Evolutionary conservation across 495 filamentous ascomycete species (phyloP).

Genomic region (Annulohypoxylon maeteangense): DNA sequence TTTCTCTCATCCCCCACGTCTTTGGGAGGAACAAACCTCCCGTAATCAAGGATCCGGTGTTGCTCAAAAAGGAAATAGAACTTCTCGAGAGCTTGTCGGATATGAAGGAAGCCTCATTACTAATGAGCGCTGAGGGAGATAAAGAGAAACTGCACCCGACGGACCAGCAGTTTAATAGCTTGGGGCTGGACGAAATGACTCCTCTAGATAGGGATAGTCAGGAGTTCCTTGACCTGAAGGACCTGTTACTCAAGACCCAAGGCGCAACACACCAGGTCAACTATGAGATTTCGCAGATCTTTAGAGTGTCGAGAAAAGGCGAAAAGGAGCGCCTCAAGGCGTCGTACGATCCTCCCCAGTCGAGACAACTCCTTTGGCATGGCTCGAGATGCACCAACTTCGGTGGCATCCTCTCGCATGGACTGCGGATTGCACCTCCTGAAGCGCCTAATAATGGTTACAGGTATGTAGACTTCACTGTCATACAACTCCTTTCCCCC

Average conservation of each 20-base stretch:
- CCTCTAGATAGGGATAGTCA: conserved; percentile 64
- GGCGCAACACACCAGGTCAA: conserved; percentile 68
- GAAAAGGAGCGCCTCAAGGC: conserved; percentile 74
- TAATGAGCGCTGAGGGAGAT: conserved; percentile 71
- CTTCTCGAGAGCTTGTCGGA: conserved; percentile 80
- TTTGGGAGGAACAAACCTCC: conserved; percentile 81
- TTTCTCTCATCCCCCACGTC: conserved; percentile 81
- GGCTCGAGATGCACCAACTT: conserved; percentile 83
- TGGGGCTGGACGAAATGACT: conserved; percentile 81
- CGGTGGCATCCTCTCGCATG: conserved; percentile 83
- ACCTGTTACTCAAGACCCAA: conserved; percentile 73
- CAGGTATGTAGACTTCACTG: conserved; percentile 52
- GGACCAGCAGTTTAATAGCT: conserved; percentile 74
- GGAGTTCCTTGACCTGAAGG: conserved; percentile 72
- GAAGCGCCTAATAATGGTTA: conserved; percentile 83
- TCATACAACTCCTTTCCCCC: background rate
- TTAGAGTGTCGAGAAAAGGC: conserved; percentile 81
- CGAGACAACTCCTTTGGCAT: conserved; percentile 86
- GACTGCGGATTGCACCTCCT: conserved; percentile 85
- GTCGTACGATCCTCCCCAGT: conserved; percentile 55
- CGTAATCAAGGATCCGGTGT: conserved; percentile 61
- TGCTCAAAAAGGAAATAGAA: conserved; percentile 78
- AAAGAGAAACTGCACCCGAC: conserved; percentile 63
- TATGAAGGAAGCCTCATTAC: conserved; percentile 82
- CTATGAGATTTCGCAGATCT: conserved; percentile 77